These are phyloP conservation scores for Sordariomycetes sp. DNA, from an alignment of 2,329 filamentous ascomycete genomes.

Conservation along the genomic window DNA sequence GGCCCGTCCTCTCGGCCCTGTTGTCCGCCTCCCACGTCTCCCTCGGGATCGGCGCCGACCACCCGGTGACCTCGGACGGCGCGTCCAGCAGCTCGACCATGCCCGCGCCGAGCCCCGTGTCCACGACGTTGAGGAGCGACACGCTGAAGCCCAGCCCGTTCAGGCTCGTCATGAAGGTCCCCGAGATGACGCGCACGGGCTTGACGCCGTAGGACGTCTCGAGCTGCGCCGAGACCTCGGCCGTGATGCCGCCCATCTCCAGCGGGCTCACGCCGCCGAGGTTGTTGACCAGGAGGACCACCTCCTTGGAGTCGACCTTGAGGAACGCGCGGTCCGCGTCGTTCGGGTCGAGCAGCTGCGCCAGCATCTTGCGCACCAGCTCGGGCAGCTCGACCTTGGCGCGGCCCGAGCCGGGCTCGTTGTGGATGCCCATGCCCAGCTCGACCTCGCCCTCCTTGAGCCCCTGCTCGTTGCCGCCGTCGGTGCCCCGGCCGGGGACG, in stretches of 20 bases:
- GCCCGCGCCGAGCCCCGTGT: slow-evolving; percentile 44
- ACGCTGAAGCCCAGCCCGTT: slow-evolving; percentile 70
- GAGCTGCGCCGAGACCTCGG: slow-evolving; percentile 57
- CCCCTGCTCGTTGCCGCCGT: slow-evolving; percentile 34
- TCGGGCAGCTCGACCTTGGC: slow-evolving; percentile 39
- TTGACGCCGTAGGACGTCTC: slow-evolving; percentile 43
- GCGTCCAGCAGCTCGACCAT: slow-evolving; percentile 63
- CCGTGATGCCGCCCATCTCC: slow-evolving; percentile 61
- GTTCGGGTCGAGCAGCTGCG: slow-evolving; percentile 52
- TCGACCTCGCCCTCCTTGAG: slow-evolving; percentile 48
- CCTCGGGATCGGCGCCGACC: slow-evolving; percentile 53
- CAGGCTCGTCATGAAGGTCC: slow-evolving; percentile 70
- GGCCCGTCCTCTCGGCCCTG: slow-evolving; percentile 27
- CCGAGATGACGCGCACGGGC: slow-evolving; percentile 54
- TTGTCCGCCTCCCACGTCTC: slow-evolving; percentile 53
- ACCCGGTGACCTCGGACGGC: slow-evolving; percentile 58
- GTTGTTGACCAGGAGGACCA: slow-evolving; percentile 65
- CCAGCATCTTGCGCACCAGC: slow-evolving; percentile 55
- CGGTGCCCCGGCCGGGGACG: slow-evolving; percentile 62
- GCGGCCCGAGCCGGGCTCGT: slow-evolving; percentile 49
- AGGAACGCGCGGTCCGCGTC: slow-evolving; percentile 65
- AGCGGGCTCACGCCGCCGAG: slow-evolving; percentile 63
- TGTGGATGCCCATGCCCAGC: slow-evolving; percentile 71
- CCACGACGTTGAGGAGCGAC: slow-evolving; percentile 53
- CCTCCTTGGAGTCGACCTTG: slow-evolving; percentile 48